A percentile compares a stretch with the other conserved stretches of the same genome.
phyloP scores from a whole-genome alignment of 495 filamentous ascomycete genomes.

The Penicillium pulvis region DNA sequence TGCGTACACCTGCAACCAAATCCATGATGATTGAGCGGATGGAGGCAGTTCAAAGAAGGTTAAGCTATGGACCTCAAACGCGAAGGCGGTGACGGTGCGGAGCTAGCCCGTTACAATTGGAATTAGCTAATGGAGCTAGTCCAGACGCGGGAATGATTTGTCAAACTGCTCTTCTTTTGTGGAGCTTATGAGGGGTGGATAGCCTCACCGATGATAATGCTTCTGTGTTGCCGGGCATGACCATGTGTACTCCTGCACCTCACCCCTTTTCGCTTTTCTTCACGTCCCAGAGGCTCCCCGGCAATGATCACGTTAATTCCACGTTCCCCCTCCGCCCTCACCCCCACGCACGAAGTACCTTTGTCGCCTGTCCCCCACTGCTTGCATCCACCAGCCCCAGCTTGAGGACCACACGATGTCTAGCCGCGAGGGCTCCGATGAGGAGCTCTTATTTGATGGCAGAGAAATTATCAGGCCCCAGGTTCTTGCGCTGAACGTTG shows the following conservation, averaged over 20 bases:
- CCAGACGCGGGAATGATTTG: not conserved
- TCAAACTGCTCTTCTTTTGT: not conserved
- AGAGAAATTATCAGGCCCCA: constrained; percentile 14
- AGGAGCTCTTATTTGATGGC: not conserved
- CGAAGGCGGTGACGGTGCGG: constrained; percentile 23
- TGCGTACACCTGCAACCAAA: constrained; percentile 87
- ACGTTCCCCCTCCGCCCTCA: not conserved
- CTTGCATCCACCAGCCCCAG: constrained; percentile 11
- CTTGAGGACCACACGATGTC: constrained; percentile 26
- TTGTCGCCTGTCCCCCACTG: constrained; percentile 6
- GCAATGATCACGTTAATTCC: constrained; percentile 26
- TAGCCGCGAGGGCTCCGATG: constrained; percentile 11
- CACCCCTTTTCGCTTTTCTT: constrained; percentile 4
- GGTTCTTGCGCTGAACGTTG: constrained; percentile 34
- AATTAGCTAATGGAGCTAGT: constrained; percentile 1
- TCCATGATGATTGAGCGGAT: constrained; percentile 65
- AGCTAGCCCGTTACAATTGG: constrained; percentile 5
- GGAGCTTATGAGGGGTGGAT: not conserved
- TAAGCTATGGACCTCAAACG: not conserved
- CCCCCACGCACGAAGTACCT: constrained; percentile 9
- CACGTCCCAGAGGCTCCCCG: constrained; percentile 3
- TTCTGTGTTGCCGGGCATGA: constrained; percentile 17
- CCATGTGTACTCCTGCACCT: constrained; percentile 17
- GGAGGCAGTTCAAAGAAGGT: not conserved
- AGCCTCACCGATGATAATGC: constrained; percentile 20